Evolutionary conservation across 2,329 filamentous ascomycete species (phyloP).

Genomic region (Ophiostoma fasciatum): DNA sequence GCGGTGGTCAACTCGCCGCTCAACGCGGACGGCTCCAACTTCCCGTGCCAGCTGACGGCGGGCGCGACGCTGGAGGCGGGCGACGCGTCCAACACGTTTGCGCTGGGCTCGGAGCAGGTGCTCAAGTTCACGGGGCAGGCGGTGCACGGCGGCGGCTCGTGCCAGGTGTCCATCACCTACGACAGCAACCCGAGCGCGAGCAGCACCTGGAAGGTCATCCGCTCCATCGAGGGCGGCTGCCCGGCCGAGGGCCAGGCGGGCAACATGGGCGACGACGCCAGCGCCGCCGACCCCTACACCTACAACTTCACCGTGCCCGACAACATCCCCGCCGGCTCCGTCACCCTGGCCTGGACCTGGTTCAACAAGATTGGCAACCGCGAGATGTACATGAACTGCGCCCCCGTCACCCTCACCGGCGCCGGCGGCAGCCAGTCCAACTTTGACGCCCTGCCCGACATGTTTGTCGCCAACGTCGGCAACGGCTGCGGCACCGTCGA

Average conservation of each 20-base stretch:
- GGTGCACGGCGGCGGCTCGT: constrained; percentile 81
- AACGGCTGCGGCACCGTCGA: constrained; percentile 40
- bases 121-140: constrained; percentile 58
- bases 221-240: constrained; percentile 77
- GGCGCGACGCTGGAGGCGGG: constrained; percentile 32
- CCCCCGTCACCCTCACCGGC: constrained; percentile 52
- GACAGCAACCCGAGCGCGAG: constrained; percentile 52
- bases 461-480: constrained; percentile 60
- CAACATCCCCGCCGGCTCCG: constrained; percentile 59
- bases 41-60: constrained; percentile 63
- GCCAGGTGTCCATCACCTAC: constrained; percentile 75
- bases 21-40: constrained; percentile 43
- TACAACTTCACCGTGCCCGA: constrained; percentile 61
- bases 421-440: constrained; percentile 30
- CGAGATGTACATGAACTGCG: constrained; percentile 98
- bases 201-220: constrained; percentile 75
- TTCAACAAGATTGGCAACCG: constrained; percentile 85
- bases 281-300: constrained; percentile 30
- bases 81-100: constrained; percentile 40
- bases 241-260: constrained; percentile 43
- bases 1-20: constrained; percentile 49
- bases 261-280: constrained; percentile 39
- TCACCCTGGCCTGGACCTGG: constrained; percentile 85
- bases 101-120: constrained; percentile 44
- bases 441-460: constrained; percentile 50